Percentiles rank a stretch among this genome's conserved stretches.
These are phyloP conservation scores for Rhizopus delemar DNA, from an alignment of 371 early-diverging fungal genomes.

Conservation along the genomic window DNA sequence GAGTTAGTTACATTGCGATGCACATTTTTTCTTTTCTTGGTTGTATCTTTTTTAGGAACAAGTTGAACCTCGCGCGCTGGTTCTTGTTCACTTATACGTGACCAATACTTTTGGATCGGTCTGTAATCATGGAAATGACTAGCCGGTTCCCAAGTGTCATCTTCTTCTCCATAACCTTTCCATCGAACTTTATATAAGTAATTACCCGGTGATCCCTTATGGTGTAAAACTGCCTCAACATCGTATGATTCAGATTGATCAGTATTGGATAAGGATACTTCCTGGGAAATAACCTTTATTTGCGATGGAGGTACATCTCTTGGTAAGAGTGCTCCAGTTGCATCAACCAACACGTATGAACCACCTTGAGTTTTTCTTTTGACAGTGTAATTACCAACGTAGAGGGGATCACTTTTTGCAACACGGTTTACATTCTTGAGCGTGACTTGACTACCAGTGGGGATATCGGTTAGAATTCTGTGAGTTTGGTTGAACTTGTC, in stretches of 20 bases:
- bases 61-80: no score
- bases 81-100: no score
- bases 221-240: neutral
- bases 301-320: neutral
- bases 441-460: no score
- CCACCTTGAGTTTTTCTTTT: slow-evolving; percentile 4
- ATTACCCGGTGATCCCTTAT: neutral
- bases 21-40: no score
- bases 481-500: no score
- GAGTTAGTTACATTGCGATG: no score
- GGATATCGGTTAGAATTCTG: no score
- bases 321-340: neutral
- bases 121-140: slow-evolving; percentile 17
- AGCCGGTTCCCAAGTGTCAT: slow-evolving; percentile 31
- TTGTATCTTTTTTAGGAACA: no score
- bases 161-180: slow-evolving; percentile 21
- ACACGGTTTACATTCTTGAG: neutral
- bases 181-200: slow-evolving; percentile 23
- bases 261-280: no score
- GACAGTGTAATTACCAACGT: slow-evolving; percentile 5
- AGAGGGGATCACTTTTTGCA: neutral
- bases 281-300: no score
- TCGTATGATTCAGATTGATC: no score
- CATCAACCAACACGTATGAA: neutral
- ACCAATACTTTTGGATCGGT: slow-evolving; percentile 16